Evolutionary conservation across 768 basidiomycete genomes (phyloP), one percentile per base, ranked within the genome.

Genomic region (Dictyophora rubrovolvata): DNA sequence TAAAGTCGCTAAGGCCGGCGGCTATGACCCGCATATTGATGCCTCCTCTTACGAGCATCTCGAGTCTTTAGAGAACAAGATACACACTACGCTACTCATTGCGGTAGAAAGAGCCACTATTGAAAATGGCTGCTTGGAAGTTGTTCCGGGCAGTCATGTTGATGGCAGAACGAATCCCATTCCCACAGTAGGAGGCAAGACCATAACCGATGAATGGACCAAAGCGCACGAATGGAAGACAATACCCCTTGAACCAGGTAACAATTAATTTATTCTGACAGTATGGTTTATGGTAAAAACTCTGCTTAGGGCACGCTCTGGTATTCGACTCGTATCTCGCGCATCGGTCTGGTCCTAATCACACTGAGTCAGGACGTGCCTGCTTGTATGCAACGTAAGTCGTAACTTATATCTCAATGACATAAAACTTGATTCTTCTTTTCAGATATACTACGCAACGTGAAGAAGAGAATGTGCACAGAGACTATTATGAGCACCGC

Each of bases 301-400:
- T 47, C 14, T 21, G 10, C 53, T 52, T 50, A 46, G 64, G 64
- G 0, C 49, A 59, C 11, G 49, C 62, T 33, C 53, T 65, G 18
- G 28, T 65, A 21, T 65, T 65, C 48, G 65, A 62, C 7, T 60
- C 59, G 12, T 65, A 63, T 47, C 60, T 65, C 12, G 65, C 65
- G 21, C 65, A 65, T 48, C 62, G 65, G 16, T 65, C 64, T 28
- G 65, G 64, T 11, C 49, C 64, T 14, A 65, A 65, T 49, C 47
- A 59, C 33, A 56, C 58, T 52, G 59, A 58, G 1, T 28, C 55
- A 18, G 59, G 58, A 22, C 63, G 65, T 22, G 60, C 58, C 53
- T 56, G 55, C 35, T 60, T 65, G 28, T 65, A 65, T 51, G 65
- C 65, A 18, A 65, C 64, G 34, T 61, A 28, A 33, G 52, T 59